phyloP scores from a whole-genome alignment of 73 alveolate genomes.

The Effrenium voratum region DNA sequence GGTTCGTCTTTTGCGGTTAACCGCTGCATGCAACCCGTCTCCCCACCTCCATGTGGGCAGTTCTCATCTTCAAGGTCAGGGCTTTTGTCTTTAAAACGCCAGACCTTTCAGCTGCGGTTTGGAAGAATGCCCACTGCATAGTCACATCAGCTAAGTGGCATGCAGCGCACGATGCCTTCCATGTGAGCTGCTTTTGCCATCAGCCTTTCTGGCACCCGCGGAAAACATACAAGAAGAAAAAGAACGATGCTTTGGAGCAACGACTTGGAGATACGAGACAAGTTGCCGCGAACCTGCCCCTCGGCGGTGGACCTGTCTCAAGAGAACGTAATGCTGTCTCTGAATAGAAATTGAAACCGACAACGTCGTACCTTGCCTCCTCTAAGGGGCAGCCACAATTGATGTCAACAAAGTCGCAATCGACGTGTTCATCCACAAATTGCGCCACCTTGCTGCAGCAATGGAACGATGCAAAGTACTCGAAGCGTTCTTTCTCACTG shows the following conservation, averaged over 20 bases:
- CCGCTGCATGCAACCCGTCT: not conserved
- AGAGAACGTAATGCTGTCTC: not conserved
- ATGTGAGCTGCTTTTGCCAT: conserved; percentile 95
- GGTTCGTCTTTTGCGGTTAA: not conserved
- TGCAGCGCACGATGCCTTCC: conserved; percentile 95
- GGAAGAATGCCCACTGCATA: not conserved
- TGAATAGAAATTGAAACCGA: not conserved
- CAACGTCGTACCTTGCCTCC: conserved; percentile 37
- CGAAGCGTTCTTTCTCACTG: not conserved
- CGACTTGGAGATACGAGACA: too few relatives aligned
- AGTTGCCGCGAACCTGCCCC: conserved; percentile 95
- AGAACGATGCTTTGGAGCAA: too few relatives aligned
- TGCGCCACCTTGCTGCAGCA: conserved; percentile 72
- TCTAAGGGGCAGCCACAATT: conserved; percentile 96
- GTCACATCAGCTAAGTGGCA: conserved; percentile 26
- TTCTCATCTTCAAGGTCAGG: conserved; percentile 92
- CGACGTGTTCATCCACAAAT: conserved; percentile 94
- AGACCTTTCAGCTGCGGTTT: conserved; percentile 86
- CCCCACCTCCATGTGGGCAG: conserved; percentile 71
- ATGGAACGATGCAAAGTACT: not conserved
- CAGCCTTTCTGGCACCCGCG: conserved; percentile 20
- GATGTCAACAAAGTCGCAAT: conserved; percentile 96
- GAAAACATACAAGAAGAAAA: conserved; percentile 54
- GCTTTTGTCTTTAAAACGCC: conserved; percentile 93
- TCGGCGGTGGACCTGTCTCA: conserved; percentile 94